These are phyloP conservation scores for Eucalyptus camaldulensis DNA, from an alignment of 345 rosid genomes.

Conservation along the genomic window DNA sequence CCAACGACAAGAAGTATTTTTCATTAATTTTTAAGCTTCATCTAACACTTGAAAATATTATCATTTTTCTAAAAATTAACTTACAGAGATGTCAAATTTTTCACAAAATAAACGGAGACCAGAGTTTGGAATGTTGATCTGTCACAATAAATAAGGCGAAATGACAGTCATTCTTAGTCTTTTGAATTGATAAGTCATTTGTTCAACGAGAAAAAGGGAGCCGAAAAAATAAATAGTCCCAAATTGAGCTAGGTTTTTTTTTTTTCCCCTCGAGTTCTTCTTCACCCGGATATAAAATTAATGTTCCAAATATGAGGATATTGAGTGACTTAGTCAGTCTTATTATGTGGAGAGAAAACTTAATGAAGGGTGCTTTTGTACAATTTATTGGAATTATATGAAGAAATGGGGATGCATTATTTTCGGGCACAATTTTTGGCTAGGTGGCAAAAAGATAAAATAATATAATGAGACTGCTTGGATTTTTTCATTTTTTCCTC, in stretches of 20 bases:
- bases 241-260: background rate
- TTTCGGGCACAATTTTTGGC: background rate
- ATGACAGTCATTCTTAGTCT: rapidly evolving
- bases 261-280: background rate
- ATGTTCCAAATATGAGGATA: background rate
- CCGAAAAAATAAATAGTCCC: background rate
- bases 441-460: background rate
- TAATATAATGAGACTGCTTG: background rate
- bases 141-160: background rate
- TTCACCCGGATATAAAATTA: background rate
- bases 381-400: background rate
- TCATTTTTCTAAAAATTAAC: too few relatives aligned
- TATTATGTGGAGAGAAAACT: background rate
- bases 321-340: background rate
- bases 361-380: background rate
- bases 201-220: background rate
- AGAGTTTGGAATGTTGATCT: rapidly evolving
- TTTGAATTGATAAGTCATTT: background rate
- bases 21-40: too few relatives aligned
- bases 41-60: too few relatives aligned
- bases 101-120: background rate
- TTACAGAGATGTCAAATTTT: too few relatives aligned
- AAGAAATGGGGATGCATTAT: background rate
- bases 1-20: rapidly evolving
- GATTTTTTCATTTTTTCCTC: rapidly evolving